Percentiles rank a stretch among this genome's conserved stretches.
Evolutionary conservation across 208 protist species (phyloP).

Genomic region (Trypanosoma congolense): DNA sequence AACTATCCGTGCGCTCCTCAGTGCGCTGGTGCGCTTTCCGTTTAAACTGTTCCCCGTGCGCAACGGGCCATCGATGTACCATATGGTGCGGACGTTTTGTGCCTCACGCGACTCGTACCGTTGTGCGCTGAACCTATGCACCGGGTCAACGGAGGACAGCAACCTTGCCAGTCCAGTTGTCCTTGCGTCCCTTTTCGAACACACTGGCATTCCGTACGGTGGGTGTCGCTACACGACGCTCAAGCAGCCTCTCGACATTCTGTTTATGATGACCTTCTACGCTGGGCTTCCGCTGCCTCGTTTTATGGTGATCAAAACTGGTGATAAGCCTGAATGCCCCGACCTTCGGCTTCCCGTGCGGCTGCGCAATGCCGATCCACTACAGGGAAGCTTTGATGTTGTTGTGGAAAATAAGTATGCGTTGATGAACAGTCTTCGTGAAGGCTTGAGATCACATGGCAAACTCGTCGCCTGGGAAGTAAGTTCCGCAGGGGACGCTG

Average conservation of each 20-base stretch:
- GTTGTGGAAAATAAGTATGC: slow-evolving; percentile 20
- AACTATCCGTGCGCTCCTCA: not conserved
- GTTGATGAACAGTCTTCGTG: slow-evolving; percentile 11
- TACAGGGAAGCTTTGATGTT: slow-evolving; percentile 15
- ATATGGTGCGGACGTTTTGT: slow-evolving; percentile 25
- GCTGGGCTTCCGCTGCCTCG: slow-evolving; percentile 52
- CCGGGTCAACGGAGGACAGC: slow-evolving; percentile 25
- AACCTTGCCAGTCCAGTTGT: slow-evolving; percentile 29
- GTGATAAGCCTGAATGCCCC: slow-evolving; percentile 21
- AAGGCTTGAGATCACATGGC: slow-evolving; percentile 20
- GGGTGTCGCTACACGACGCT: slow-evolving; percentile 52
- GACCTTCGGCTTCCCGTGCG: slow-evolving; percentile 19
- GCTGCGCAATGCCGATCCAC: slow-evolving; percentile 19
- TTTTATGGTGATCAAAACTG: slow-evolving; percentile 37
- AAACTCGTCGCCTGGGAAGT: slow-evolving; percentile 48
- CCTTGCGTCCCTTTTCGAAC: slow-evolving; percentile 41
- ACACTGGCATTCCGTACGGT: slow-evolving; percentile 31
- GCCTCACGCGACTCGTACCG: slow-evolving; percentile 18
- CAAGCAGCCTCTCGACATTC: slow-evolving; percentile 46
- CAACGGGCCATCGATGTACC: slow-evolving; percentile 32
- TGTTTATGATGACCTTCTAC: slow-evolving; percentile 80
- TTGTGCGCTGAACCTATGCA: slow-evolving; percentile 50
- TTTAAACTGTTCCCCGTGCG: slow-evolving; percentile 30
- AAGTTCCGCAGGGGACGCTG: slow-evolving; percentile 3
- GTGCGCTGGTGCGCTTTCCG: slow-evolving; percentile 10